phyloP scores from a whole-genome alignment of 768 basidiomycete genomes.

The Sporobolomyces pararoseus region DNA sequence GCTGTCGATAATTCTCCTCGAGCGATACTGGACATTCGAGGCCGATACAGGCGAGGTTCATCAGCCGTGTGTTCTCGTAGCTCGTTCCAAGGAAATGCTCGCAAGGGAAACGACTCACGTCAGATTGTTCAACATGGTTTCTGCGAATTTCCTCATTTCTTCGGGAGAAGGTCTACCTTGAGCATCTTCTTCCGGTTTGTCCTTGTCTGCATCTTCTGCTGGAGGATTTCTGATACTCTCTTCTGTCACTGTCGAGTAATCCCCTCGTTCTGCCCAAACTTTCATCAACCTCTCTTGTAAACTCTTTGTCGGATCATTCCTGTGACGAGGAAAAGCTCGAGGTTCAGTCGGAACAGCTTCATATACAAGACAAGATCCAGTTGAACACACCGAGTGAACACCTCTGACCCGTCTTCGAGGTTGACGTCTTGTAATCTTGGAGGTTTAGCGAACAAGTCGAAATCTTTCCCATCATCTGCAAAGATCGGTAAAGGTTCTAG shows the following conservation, averaged over 20 bases:
- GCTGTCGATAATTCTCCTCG: slow-evolving; percentile 38
- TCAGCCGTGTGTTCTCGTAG: too few relatives aligned
- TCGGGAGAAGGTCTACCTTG: slow-evolving; percentile 20
- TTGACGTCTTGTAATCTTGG: slow-evolving; percentile 19
- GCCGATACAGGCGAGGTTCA: background rate
- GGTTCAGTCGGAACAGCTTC: background rate
- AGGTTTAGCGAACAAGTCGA: slow-evolving; percentile 25
- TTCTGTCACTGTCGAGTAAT: slow-evolving; percentile 35
- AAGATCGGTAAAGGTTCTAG: slow-evolving; percentile 25
- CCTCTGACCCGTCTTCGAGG: slow-evolving; percentile 22
- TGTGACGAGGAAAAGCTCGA: background rate
- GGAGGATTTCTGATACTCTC: slow-evolving; percentile 13
- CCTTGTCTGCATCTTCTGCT: background rate
- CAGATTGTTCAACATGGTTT: slow-evolving; percentile 30
- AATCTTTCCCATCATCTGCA: slow-evolving; percentile 20
- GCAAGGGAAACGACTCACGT: slow-evolving; percentile 5
- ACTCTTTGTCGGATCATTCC: slow-evolving; percentile 17
- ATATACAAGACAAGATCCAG: too few relatives aligned
- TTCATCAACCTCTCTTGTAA: slow-evolving; percentile 28
- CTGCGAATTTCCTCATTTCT: slow-evolving; percentile 27
- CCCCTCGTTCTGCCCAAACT: slow-evolving; percentile 40
- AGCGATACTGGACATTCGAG: slow-evolving; percentile 20
- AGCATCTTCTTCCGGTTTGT: slow-evolving; percentile 2
- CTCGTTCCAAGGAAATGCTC: background rate
- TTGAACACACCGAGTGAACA: slow-evolving; percentile 29